Evolutionary conservation across 2,329 filamentous ascomycete genomes (phyloP), one percentile per base, ranked within the genome.

Genomic region (Calonectria pauciramosa): DNA sequence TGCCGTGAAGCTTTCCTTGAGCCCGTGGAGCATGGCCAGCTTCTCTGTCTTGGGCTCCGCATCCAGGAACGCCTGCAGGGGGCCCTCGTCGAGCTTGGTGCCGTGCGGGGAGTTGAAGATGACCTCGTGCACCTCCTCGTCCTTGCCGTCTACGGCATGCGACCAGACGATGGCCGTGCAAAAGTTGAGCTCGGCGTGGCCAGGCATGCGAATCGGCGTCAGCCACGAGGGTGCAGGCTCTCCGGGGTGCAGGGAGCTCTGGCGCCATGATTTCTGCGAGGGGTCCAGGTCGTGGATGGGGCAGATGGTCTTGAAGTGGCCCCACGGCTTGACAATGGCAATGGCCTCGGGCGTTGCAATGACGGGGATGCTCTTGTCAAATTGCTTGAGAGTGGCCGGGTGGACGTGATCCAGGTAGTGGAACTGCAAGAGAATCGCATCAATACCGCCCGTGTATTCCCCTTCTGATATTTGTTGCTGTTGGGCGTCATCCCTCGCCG

Each of bases 91-190:
- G 7, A 76, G 68, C 2, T 71, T 66, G 0, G 77, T 75, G 0
- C 80, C 80, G 4, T 82, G 79, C 0, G 80, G 79, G 0, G 80
- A 77, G 7, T 73, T 38, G 0, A 82, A n/a, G 2, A 82, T 72
- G 0, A 68, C 72, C 64, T 82, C 80, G 26, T 82, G 78, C 0
- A 75, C 26, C 11, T 79, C 75, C 14, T 68, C n/a, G n/a, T n/a
- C 20, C 11, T 71, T 59, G 0, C 52, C 26, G 3, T 32, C 13
- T 2, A 26, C 54, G 2, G 36, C 8, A 49, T 82, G 79, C 0
- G 78, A 76, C 79, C 79, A 82, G 13, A 80, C 59, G 28, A 82
- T 72, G 0, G 80, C 72, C 1, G 76, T 59, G 8, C 75, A 74
- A 44, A 75, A 82, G 38, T 82, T 81, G 5, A 81, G 68, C 26